Conservation (phyloP, 1,139 yeast species). For the Wickerhamomyces sp. region DNA sequence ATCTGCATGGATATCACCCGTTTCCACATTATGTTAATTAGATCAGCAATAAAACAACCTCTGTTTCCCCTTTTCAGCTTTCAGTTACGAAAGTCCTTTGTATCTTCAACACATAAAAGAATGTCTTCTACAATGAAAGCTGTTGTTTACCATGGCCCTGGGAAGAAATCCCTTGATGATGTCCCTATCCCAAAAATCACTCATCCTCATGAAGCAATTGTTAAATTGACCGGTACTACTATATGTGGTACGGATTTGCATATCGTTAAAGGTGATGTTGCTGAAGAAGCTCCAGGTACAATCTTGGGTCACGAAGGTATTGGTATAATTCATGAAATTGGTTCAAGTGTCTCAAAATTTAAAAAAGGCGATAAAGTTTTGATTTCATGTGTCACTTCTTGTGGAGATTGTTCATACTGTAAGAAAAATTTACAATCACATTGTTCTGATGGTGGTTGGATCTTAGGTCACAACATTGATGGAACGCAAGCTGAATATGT, state of each 20-base stretch:
- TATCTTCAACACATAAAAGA: background rate
- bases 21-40: no score
- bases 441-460: slow-evolving; percentile 42
- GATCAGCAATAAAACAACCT: background rate
- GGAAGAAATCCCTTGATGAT: slow-evolving; percentile 29
- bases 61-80: background rate
- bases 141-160: slow-evolving; percentile 39
- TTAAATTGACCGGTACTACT: slow-evolving; percentile 38
- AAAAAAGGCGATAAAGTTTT: slow-evolving; percentile 41
- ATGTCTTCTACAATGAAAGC: slow-evolving; percentile 33
- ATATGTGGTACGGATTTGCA: slow-evolving; percentile 48
- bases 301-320: slow-evolving; percentile 53
- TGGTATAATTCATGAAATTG: slow-evolving; percentile 38
- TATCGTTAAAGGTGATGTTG: slow-evolving; percentile 44
- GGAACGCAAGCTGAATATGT: slow-evolving; percentile 43
- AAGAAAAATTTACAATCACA: slow-evolving; percentile 35
- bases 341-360: slow-evolving; percentile 32
- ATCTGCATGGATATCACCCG: background rate
- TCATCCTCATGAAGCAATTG: slow-evolving; percentile 38
- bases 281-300: slow-evolving; percentile 39
- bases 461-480: slow-evolving; percentile 36
- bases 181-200: slow-evolving; percentile 34
- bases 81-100: background rate
- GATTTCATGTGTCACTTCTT: slow-evolving; percentile 43
- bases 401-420: slow-evolving; percentile 52